Base-by-base conservation (phyloP, 495 filamentous ascomycete species). In the Annulohypoxylon nitens region DNA sequence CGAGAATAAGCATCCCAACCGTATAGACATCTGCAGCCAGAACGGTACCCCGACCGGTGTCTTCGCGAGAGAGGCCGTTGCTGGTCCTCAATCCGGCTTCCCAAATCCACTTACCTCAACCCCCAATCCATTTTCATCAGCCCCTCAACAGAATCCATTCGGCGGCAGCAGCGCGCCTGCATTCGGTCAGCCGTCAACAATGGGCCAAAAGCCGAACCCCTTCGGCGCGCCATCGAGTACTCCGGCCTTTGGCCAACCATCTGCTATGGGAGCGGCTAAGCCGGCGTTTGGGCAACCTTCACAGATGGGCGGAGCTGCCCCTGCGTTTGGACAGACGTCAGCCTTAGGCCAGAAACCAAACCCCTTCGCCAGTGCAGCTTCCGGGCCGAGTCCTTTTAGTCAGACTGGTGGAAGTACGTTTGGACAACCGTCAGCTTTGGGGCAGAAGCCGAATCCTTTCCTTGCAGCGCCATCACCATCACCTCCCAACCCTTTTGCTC, bases 1-100 rank as follows among this genome's bases (percentile, higher is more conserved):
- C 18, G 86, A 78, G 36, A 90, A 94, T 43, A 87, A 90, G 51
- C 94, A 95, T 75, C 93, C 93, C 0, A 97, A 97, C 74, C 88
- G 94, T 12, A 83, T 89, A 58, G 94, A 97, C 74, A 90, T 94
- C 11, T 87, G 83, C 74, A 84, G 87, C 50, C 83, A 82, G 48
- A 73, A 65, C 58, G 78, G 72, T 6, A 70, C 61, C 14, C 69
- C 75, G 1, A 73, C 64, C 11, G 77, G 74, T 0, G 71, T 78
- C 25, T 80, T 83, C 43, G 63, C 57, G 26, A 71, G 67, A 61
- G 61, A 71, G 10, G 39, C 69, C 14, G 67, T 3, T 18, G 48
- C 33, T 30, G 51, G 65, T n/a, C 66, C 69, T 30, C 63, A 70
- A 59, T 25, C 70, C 2, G 67, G 70, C 18, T 71, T 71, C 26